Base-by-base conservation (phyloP, 345 rosid species). In the Turritis glabra region DNA sequence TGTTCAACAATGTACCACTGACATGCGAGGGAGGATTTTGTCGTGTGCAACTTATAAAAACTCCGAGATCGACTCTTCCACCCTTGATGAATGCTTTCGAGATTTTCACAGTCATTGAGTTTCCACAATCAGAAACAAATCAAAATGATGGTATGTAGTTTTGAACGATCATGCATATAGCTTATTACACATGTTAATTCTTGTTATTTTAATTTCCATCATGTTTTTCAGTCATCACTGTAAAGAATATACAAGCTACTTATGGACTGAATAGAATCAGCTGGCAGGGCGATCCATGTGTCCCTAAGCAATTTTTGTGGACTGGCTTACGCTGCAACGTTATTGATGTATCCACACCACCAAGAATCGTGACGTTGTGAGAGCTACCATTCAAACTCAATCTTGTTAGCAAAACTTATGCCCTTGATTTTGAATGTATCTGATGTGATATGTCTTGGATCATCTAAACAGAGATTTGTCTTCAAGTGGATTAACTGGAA, bases 271-370 rank as follows among this genome's bases (percentile, higher is more conserved):
- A 22, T 6, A 60, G 61, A 47, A 59, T 23, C 48, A 19, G 50
- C 35, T 81, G 81, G 86, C 83, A 79, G 27, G 84, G 86, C 8
- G 84, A 83, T 76, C 84, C 84, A 27, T 76, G 81, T 27, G 33
- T 56, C 7, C 81, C 80, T 14, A 32, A 10, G 27, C 66, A 3
- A 7, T 56, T 52, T 48, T 1, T 1, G 22, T 81, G 84, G 84
- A 50, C 43, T 3, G 84, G 86, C n/a, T 40, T 83, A 14, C 26
- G 53, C n/a, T 83, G 84, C 77, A 69, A 41, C 71, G 40, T 43
- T 19, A 21, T 13, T n/a, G 75, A 26, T 30, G 3, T 37, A 2
- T 32, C 48, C 22, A 46, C 41, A 29, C 53, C 74, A 29, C 80
- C 80, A 15, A 73, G 77, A 11, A 78, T 84, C 54, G 64, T 69